Percentiles rank a stretch among this genome's conserved stretches.
Conservation (phyloP, 345 rosid genomes). For the Aethionema arabicum region DNA sequence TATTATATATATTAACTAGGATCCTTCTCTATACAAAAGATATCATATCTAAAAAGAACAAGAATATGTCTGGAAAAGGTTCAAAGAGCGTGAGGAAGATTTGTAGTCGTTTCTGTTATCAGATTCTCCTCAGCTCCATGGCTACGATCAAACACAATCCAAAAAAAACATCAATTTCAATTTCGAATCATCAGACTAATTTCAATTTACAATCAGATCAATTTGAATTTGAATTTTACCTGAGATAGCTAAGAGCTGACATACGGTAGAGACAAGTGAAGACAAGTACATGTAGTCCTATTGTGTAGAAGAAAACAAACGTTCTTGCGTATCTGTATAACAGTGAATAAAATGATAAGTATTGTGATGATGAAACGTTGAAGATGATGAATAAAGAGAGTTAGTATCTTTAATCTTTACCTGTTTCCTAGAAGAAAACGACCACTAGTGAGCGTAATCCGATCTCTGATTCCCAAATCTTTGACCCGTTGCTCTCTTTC, state of each 20-base stretch:
- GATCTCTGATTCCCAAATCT: slow-evolving; percentile 94
- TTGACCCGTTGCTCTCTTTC: slow-evolving; percentile 96
- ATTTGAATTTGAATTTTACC: slow-evolving; percentile 38
- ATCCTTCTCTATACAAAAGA: slow-evolving; percentile 32
- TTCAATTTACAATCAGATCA: background rate
- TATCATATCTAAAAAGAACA: slow-evolving; percentile 8
- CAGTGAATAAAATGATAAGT: background rate
- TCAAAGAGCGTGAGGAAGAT: slow-evolving; percentile 75
- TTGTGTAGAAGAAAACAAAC: slow-evolving; percentile 91
- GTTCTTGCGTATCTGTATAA: slow-evolving; percentile 81
- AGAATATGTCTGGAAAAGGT: slow-evolving; percentile 27
- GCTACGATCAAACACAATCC: slow-evolving; percentile 41
- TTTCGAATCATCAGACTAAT: too few species aligned
- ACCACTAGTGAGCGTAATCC: slow-evolving; percentile 91
- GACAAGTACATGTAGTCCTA: slow-evolving; percentile 80
- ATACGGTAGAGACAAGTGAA: slow-evolving; percentile 93
- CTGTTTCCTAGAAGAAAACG: slow-evolving; percentile 92
- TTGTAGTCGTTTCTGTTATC: slow-evolving; percentile 44
- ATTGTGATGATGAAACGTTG: background rate
- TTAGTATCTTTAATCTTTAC: slow-evolving; percentile 53
- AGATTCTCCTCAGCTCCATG: slow-evolving; percentile 65
- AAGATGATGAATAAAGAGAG: slow-evolving; percentile 13
- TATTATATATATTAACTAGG: slow-evolving; percentile 15
- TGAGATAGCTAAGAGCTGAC: slow-evolving; percentile 89
- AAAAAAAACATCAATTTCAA: background rate